Percentiles rank a stretch among this genome's conserved stretches.
phyloP scores from a whole-genome alignment of 2,329 filamentous ascomycete species.

The Aspergillus pseudoglaucus region DNA sequence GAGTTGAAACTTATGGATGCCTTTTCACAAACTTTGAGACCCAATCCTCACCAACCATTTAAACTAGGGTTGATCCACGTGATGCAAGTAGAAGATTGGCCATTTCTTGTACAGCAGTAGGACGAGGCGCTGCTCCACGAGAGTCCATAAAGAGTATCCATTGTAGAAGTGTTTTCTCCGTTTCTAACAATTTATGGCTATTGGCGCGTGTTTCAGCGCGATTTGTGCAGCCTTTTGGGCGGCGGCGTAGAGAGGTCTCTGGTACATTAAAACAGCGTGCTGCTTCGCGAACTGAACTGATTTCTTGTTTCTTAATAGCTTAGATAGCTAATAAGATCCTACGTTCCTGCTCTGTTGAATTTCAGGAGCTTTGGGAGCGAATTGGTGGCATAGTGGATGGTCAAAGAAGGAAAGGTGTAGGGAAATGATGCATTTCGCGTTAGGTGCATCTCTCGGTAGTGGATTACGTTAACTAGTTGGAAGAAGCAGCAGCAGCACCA shows the following conservation, averaged over 20 bases:
- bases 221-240: background rate
- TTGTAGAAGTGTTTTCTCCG: background rate
- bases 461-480: background rate
- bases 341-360: background rate
- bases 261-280: too few relatives aligned
- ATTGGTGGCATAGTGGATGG: background rate
- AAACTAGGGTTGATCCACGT: background rate
- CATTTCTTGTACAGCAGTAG: background rate
- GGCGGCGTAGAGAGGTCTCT: too few relatives aligned
- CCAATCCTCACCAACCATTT: conserved; percentile 1
- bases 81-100: conserved; percentile 1
- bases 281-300: too few relatives aligned
- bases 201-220: background rate
- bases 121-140: background rate
- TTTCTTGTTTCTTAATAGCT: background rate
- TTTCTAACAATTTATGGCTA: background rate
- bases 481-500: too few relatives aligned
- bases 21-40: background rate
- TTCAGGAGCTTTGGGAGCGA: background rate
- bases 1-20: background rate
- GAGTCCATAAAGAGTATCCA: background rate
- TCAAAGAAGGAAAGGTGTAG: background rate
- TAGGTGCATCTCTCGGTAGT: background rate
- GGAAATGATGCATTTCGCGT: background rate
- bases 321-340: background rate